Evolutionary conservation across 164 flowering plant genomes (phyloP), one percentile per base, ranked within the genome.

Genomic region (Tetracentron sinense): DNA sequence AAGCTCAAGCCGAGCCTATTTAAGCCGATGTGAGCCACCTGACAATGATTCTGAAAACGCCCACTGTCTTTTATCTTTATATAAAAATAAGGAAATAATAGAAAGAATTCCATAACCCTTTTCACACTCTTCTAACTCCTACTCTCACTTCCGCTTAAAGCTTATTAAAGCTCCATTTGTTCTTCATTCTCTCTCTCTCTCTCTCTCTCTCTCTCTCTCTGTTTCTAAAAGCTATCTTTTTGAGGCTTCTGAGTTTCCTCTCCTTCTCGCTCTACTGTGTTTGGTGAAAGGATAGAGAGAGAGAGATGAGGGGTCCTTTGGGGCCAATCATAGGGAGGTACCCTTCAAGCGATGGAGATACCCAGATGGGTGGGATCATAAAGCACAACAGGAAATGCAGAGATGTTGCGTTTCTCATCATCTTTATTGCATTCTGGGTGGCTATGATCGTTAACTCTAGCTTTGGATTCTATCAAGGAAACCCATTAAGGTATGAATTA

Each of bases 371-470:
- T 61, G 91, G 88, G 57, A 83, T 91, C 81, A 86, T 91, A 26
- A 87, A 69, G 63, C 93, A 84, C 72, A 83, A 89, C 78, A 83
- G 99, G 75, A 94, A 88, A 77, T 94, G 97, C 79, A 86, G 95
- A 75, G 99, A 94, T 69, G 57, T 94, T 58, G 86, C 73, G 54
- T 86, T 91, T 78, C 82, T 94, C 31, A 60, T 94, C 19, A 38
- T 89, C 62, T 94, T 94, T 66, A 83, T 89, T 68, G 95, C 89
- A 25, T 86, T 94, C 70, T 94, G 97, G 98, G 79, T 94, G 19
- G 89, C 89, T 19, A 90, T 94, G 96, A 88, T 89, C 73, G 99
- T 94, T 15, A 91, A 94, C 71, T 89, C 97, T 51, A 91, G 97
- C 88, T 88, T 94, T 66, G 97, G 85, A 25, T 91, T 91, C 74